These are phyloP conservation scores for Termitomyces sp. DNA, from an alignment of 768 basidiomycete genomes.

Conservation along the genomic window DNA sequence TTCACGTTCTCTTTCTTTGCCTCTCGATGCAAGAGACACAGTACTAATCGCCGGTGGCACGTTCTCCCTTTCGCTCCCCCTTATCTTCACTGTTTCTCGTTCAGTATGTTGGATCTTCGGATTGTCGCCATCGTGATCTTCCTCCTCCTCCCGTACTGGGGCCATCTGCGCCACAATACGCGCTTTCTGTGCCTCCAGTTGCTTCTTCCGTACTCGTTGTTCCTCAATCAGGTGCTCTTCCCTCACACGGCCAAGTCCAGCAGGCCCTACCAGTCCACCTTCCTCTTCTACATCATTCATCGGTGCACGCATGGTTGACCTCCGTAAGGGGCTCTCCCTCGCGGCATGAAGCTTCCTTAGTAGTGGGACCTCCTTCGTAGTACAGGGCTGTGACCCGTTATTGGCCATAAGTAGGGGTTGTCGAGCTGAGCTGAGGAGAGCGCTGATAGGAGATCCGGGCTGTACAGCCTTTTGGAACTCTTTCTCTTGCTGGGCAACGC, in stretches of 20 bases:
- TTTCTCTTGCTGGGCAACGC: conserved; percentile 82
- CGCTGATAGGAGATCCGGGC: conserved; percentile 91
- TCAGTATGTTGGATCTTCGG: conserved; percentile 18
- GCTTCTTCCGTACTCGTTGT: conserved; percentile 48
- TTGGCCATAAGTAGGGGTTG: conserved; percentile 77
- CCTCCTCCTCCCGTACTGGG: conserved; percentile 44
- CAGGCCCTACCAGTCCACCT: conserved; percentile 22
- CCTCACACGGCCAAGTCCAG: conserved; percentile 19
- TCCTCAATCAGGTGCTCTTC: conserved; percentile 25
- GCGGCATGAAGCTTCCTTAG: conserved; percentile 55
- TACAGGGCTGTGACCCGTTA: conserved; percentile 15
- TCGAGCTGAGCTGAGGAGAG: conserved; percentile 80
- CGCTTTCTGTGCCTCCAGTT: conserved; percentile 87
- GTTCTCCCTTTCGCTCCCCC: conserved; percentile 25
- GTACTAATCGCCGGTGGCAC: conserved; percentile 14
- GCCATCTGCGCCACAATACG: conserved; percentile 94
- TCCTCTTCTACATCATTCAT: conserved; percentile 40
- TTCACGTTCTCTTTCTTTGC: conserved; percentile 11
- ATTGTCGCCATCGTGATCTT: conserved; percentile 23
- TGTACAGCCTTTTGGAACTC: conserved; percentile 97
- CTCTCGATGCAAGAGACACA: conserved; percentile 6
- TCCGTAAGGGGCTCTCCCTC: conserved; percentile 49
- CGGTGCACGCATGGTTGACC: conserved; percentile 32
- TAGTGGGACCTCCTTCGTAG: conserved; percentile 31
- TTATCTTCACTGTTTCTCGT: conserved; percentile 18